Evolutionary conservation across 1,284 basidiomycete species (phyloP), one percentile per base, ranked within the genome.

Genomic region (Tranzscheliella williamsii): DNA sequence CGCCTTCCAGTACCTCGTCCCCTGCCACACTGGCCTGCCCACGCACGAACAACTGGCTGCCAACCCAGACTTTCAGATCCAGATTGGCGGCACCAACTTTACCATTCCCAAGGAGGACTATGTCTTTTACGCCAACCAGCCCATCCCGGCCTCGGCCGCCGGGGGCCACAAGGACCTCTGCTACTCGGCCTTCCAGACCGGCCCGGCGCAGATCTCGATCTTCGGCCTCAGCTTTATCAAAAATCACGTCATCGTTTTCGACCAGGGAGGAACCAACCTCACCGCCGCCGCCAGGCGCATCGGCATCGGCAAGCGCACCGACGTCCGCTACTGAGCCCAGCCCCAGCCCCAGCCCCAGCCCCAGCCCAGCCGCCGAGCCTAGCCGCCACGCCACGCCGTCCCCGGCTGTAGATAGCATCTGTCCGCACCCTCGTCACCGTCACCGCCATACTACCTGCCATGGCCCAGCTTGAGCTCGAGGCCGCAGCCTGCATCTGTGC

Each of bases 211-310:
- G 33, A 45, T 68, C 46, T 55, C 61, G 11, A 51, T 70, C 47
- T 29, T 70, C 22, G 68, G 68, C 17, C 37, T 58, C 35, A 62
- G 55, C 49, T 70, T 68, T 32, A 58, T 70, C 56, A 68, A 68
- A 62, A 68, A 68, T 43, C 63, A 66, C 47, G 52, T 64, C 33
- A 40, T 70, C 17, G 60, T 60, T 15, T 47, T 66, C 20, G 63
- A 70, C 41, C 61, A 58, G 42, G 64, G 64, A 27, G 55, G 55
- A 38, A 35, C 26, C 22, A 42, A 53, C 38, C 39, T 51, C n/a
- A 50, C 53, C 35, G 27, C 38, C 16, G 32, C 50, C 11, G 43
- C 56, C 23, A 35, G 64, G 6, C 47, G 64, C 15, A 58, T 67
- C 16, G 64, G 64, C 16, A 38, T 67, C 23, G 64, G 54, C 20